These are phyloP conservation scores for Cardamine occulta DNA, from an alignment of 345 rosid genomes.

Conservation along the genomic window DNA sequence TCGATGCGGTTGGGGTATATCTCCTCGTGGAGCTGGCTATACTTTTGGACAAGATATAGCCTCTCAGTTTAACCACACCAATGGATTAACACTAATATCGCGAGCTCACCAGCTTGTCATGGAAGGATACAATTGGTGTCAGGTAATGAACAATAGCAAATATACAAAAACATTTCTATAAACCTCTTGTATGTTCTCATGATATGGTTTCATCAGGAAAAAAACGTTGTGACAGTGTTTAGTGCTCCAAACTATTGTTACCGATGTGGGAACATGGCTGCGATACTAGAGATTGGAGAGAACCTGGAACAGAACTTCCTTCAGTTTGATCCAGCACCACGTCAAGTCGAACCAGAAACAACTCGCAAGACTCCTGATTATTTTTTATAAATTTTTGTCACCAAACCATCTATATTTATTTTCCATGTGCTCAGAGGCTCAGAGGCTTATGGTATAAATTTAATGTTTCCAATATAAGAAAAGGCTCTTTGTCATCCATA, in stretches of 20 bases:
- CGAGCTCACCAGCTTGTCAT: slow-evolving; percentile 92
- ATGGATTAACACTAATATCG: slow-evolving; percentile 78
- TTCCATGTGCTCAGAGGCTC: slow-evolving; percentile 76
- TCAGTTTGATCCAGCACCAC: slow-evolving; percentile 90
- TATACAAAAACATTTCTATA: neutral
- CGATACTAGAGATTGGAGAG: slow-evolving; percentile 90
- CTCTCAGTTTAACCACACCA: slow-evolving; percentile 72
- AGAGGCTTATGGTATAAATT: slow-evolving; percentile 83
- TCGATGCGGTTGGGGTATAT: slow-evolving; percentile 95
- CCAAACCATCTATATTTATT: slow-evolving; percentile 1
- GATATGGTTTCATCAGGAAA: slow-evolving; percentile 53
- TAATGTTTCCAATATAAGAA: slow-evolving; percentile 78
- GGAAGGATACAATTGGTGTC: slow-evolving; percentile 96
- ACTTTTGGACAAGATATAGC: slow-evolving; percentile 88
- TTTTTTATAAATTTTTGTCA: slow-evolving; percentile 47
- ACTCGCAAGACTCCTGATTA: slow-evolving; percentile 95
- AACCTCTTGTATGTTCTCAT: neutral
- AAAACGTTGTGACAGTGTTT: slow-evolving; percentile 67
- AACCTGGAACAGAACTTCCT: slow-evolving; percentile 93
- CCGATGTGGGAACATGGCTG: slow-evolving; percentile 97
- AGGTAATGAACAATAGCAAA: slow-evolving; percentile 49
- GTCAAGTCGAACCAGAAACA: slow-evolving; percentile 90
- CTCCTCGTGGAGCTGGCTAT: slow-evolving; percentile 58
- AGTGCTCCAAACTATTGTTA: slow-evolving; percentile 28
- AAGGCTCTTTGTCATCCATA: slow-evolving; percentile 44